Conservation (phyloP, 2,329 filamentous ascomycete species). For the Penicillium sumatraense region DNA sequence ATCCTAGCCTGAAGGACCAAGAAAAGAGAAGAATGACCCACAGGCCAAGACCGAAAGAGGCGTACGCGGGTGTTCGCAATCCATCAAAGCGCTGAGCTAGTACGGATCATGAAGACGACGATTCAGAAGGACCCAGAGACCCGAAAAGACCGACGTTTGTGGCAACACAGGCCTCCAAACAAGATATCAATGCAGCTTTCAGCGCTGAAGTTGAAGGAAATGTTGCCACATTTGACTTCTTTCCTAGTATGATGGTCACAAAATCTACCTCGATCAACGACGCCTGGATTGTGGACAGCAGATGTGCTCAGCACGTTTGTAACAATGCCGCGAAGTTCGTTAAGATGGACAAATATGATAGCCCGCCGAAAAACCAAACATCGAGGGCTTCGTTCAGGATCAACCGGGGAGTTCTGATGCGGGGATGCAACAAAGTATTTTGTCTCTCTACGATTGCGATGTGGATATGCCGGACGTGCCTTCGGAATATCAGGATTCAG, state of each 20-base stretch:
- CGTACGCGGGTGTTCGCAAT: not conserved
- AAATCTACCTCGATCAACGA: not conserved
- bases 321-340: not conserved
- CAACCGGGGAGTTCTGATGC: not conserved
- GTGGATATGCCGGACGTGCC: not conserved
- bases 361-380: not conserved
- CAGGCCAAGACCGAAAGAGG: not conserved
- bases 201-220: not conserved
- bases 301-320: not conserved
- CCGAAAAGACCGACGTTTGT: not conserved
- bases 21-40: not conserved
- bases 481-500: not conserved
- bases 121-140: not conserved
- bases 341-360: not conserved
- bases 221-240: not conserved
- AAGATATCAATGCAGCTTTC: not conserved
- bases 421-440: slow-evolving; percentile 1
- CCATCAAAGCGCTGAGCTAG: not conserved
- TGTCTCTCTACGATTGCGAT: not conserved
- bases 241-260: not conserved
- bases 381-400: not conserved
- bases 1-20: not conserved
- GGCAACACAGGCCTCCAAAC: not conserved
- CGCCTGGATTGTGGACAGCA: not conserved
- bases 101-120: not conserved